A percentile compares a stretch with the other conserved stretches of the same genome.
Conservation (phyloP, 306 rosid genomes). For the Oemleria cerasiformis region DNA sequence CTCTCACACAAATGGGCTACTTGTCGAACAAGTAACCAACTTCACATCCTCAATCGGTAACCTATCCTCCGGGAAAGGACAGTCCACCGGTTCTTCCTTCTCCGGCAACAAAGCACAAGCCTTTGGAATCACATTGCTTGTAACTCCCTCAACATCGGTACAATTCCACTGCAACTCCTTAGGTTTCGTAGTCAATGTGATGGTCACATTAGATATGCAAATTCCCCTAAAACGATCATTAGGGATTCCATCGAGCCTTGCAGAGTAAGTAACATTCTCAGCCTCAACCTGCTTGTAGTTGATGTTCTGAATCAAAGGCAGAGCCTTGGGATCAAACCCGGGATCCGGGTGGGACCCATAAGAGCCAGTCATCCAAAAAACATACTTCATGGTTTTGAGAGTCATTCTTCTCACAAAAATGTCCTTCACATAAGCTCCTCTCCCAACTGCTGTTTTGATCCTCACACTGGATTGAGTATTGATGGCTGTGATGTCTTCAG, state of each 20-base stretch:
- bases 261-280: constrained; percentile 41
- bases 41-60: constrained; percentile 52
- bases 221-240: constrained; percentile 51
- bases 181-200: constrained; percentile 11
- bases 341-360: constrained; percentile 57
- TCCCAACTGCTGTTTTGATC: constrained; percentile 57
- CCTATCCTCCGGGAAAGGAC: constrained; percentile 48
- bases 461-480: constrained; percentile 57
- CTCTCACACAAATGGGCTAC: not conserved
- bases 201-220: constrained; percentile 52
- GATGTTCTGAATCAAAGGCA: constrained; percentile 48
- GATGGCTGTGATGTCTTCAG: constrained; percentile 51
- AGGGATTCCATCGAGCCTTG: constrained; percentile 47
- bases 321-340: constrained; percentile 47
- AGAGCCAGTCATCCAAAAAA: constrained; percentile 58
- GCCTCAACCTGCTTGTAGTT: constrained; percentile 52
- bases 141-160: constrained; percentile 45
- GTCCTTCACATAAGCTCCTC: constrained; percentile 65
- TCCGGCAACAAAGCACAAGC: constrained; percentile 49
- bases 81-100: constrained; percentile 27
- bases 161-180: constrained; percentile 67
- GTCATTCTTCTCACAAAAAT: constrained; percentile 51
- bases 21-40: constrained; percentile 41
- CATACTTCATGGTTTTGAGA: constrained; percentile 58
- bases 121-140: constrained; percentile 53